Evolutionary conservation across 148 eudicot genomes (phyloP), one percentile per base, ranked within the genome.

Genomic region (Cornus controversa): DNA sequence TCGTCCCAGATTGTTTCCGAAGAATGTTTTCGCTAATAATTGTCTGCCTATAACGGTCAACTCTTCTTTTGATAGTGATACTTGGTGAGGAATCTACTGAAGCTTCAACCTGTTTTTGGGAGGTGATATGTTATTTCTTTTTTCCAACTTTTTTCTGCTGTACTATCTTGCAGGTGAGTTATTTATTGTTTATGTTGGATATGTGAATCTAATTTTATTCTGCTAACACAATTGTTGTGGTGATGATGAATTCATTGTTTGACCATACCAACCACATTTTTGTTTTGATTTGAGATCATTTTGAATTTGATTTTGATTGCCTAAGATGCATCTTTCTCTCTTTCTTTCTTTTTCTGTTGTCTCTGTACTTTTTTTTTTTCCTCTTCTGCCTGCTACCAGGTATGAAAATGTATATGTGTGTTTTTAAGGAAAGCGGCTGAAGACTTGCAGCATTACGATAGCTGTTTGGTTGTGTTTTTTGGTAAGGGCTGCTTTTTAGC

Each of bases 1-100:
- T 75, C 93, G 23, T 87, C 88, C 31, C 97, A 89, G 80, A 79
- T 82, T 65, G 85, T 89, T 69, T 91, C 83, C 78, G 73, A 82
- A 70, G 86, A 81, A 69, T 78, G 85, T 57, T 71, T 65, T 66
- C 37, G 77, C 2, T 78, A 31, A 78, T 16, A 28, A 36, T 16
- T 45, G 25, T 71, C 29, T 42, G 26, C 66, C 16, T 67, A 24
- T 54, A 40, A 62, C 42, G 29, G 22, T 68, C 65, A 18, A 42
- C 15, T 76, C 79, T 81, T 25, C 45, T 73, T 36, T 13, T 67
- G 60, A 74, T 68, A n/a, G 34, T 26, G 50, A 69, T 68, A 25
- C 34, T 67, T 54, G 62, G 67, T 65, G 47, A 45, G 27, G 66
- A 25, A 62, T 16, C 28, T 40, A 14, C 67, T 58, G 28, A 58